Base-by-base conservation (phyloP, 768 basidiomycete genomes). In the Suillus luteus region DNA sequence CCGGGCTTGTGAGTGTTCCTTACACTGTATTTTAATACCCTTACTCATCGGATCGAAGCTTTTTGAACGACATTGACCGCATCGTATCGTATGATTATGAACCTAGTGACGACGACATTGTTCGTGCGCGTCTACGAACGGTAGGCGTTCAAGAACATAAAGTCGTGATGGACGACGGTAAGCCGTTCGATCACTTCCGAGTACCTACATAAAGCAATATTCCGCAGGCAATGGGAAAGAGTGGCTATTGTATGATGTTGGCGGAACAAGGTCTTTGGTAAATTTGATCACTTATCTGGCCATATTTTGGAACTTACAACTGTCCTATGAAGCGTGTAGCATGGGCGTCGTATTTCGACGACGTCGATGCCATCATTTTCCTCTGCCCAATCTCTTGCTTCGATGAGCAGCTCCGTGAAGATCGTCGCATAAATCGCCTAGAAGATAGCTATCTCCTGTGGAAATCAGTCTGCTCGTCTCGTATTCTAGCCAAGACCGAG, bases 321-420 rank as follows among this genome's bases (percentile, higher is more conserved):
- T 48, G 33, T 52, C 67, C 68, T 33, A 64, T 59, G 51, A 70
- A 91, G 89, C 82, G 91, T 61, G 81, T 82, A 22, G 88, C 86
- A 0, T 94, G 92, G 92, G 86, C 86, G 71, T 86, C 90, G 4
- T 93, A 88, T 74, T 93, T 93, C 65, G 90, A 93, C 67, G 89
- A 92, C 72, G 86, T 90, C 60, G 86, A 92, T 75, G 86, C 91
- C 1, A 91, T 94, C 72, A 93, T 95, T 68, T 94, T 93, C 77
- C 85, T 94, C 43, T 74, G 73, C 55, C 79, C 82, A 67, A 88
- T 94, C 68, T 92, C 89, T 33, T 89, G 90, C 61, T 95, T 94
- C 71, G 89, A 94, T 69, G 92, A 94, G 73, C 84, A 81, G 59
- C 80, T 94, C 0, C 86, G 86, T 6, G 92, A 93, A 73, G 84